Percentiles rank a stretch among this genome's conserved stretches.
Evolutionary conservation across 148 eudicot species (phyloP).

Genomic region (Vaccinium corymbosum): DNA sequence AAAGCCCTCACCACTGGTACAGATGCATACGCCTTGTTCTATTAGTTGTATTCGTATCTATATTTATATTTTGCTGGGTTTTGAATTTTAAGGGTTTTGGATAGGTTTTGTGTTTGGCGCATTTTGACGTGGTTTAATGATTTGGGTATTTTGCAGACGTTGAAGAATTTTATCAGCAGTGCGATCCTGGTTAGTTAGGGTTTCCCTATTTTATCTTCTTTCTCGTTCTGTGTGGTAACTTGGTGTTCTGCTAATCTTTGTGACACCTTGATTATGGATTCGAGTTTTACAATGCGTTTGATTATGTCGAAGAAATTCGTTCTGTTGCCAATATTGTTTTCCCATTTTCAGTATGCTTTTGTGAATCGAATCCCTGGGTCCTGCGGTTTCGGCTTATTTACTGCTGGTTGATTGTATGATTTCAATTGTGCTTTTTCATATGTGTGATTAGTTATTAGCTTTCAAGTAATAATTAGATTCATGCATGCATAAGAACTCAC

Average conservation of each 20-base stretch:
- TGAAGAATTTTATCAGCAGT: slow-evolving; percentile 45
- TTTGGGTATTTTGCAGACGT: slow-evolving; percentile 32
- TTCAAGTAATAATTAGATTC: not conserved
- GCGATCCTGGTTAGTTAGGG: slow-evolving; percentile 45
- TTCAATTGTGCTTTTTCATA: not conserved
- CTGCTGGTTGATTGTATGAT: not conserved
- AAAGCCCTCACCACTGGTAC: slow-evolving; percentile 36
- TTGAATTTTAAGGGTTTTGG: slow-evolving; percentile 10
- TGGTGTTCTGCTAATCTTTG: not conserved
- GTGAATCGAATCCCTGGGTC: not conserved
- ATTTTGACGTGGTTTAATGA: not conserved
- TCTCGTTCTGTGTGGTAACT: not conserved
- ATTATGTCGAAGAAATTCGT: too few species aligned
- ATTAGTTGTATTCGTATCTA: not conserved
- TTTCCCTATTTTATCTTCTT: not conserved
- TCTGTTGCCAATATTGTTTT: too few species aligned
- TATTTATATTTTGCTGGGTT: not conserved
- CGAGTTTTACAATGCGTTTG: not conserved
- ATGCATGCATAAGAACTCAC: not conserved
- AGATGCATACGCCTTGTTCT: too few species aligned
- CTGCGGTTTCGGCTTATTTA: not conserved
- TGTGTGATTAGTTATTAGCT: not conserved
- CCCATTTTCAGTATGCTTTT: too few species aligned
- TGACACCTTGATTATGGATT: not conserved
- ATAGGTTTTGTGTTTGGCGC: not conserved